Base-by-base conservation (phyloP, 1,284 basidiomycete genomes). In the Austropuccinia psidii region DNA sequence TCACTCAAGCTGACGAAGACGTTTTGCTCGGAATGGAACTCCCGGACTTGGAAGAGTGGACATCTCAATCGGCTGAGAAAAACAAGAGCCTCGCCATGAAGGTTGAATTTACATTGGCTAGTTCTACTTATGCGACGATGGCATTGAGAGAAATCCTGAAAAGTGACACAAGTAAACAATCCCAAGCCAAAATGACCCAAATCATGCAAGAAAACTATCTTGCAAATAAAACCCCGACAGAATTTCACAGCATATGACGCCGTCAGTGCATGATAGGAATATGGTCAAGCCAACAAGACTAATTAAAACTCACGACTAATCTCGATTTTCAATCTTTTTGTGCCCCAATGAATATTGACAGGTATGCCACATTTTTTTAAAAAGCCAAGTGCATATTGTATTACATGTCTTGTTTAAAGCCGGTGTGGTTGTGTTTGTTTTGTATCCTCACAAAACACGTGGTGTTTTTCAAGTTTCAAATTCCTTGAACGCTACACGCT, bases 1-100 rank as follows among this genome's bases (percentile, higher is more conserved):
- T 98, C 33, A 89, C 90, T 2, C 92, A 94, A 79, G 89, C 94
- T 0, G 96, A 98, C 80, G 96, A 98, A 82, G 96, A 98, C 82
- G 86, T 86, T 76, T 82, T 97, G 27, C 85, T 98, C 33, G 87
- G 87, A 4, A 86, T 91, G 75, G 89, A 93, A 76, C 37, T 64
- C 15, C 70, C 70, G 17, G 41, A n/a, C 39, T 39, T 64, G 11
- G 35, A 35, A 65, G 49, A 54, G 45, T 73, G 70, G 70, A 55
- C 49, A 19, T 35, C 27, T 29, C 29, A 55, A 39, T 50, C 58
- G 0, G 5, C 19, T 35, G 37, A 45, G 21, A 24, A 64, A 39
- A 73, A 64, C 15, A 65, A 41, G 24, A 73, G 55, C n/a, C 8
- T 73, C 47, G 70, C 70, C 29, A 27, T 73, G 1, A 64, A 73